Conservation (phyloP, 2,329 filamentous ascomycete genomes). For the Alternaria sp. region DNA sequence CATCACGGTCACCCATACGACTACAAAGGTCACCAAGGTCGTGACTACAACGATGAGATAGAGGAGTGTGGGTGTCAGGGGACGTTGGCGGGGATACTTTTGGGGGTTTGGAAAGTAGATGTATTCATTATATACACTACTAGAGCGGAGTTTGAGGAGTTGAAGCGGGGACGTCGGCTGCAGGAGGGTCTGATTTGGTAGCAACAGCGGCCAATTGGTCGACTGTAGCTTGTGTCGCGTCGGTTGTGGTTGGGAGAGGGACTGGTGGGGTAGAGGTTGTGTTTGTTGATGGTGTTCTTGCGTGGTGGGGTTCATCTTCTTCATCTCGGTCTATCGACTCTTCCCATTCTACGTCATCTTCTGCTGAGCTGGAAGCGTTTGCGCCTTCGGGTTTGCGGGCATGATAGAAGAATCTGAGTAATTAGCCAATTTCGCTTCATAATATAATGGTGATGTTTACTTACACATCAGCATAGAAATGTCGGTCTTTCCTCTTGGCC, state of each 20-base stretch:
- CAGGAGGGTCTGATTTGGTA: not conserved
- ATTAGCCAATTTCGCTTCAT: not conserved
- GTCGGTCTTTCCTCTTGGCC: constrained; percentile 29
- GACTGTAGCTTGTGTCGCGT: not conserved
- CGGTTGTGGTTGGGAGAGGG: not conserved
- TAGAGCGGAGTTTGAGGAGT: not conserved
- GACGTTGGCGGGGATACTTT: accelerated
- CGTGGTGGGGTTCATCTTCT: constrained; percentile 6
- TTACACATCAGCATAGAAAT: constrained; percentile 38
- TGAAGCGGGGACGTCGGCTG: not conserved
- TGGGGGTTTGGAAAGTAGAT: not conserved
- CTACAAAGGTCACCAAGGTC: not conserved
- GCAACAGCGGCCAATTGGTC: not conserved
- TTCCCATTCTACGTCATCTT: constrained; percentile 28
- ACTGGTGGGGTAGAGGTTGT: not conserved
- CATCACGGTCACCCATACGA: not conserved
- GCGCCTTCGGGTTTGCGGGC: constrained; percentile 27
- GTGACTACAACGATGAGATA: not conserved
- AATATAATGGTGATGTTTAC: not conserved
- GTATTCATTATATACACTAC: not conserved
- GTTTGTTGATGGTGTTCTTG: not conserved
- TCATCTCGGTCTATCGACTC: constrained; percentile 33
- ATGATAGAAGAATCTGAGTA: constrained; percentile 30
- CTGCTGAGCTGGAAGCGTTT: not conserved
- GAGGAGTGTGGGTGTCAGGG: no score